phyloP scores from a whole-genome alignment of 257 asterid genomes.

The Voacanga thouarsii region DNA sequence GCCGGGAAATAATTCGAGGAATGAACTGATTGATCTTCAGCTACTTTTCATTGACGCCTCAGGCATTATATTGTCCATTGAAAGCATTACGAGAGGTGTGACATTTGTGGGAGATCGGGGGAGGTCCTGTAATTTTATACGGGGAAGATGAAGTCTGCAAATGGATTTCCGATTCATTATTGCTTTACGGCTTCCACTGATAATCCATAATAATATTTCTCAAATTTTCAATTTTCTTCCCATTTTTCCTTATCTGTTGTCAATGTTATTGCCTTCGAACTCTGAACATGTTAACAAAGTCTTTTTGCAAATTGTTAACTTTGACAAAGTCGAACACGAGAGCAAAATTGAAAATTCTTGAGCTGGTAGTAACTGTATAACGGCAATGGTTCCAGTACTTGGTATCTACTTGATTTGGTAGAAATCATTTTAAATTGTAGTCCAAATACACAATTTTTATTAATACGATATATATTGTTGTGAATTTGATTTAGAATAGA shows the following conservation, averaged over 20 bases:
- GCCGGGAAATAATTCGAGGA: background rate
- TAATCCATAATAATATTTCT: background rate
- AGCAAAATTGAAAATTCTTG: too few species aligned
- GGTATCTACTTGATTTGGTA: too few species aligned
- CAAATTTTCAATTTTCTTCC: background rate
- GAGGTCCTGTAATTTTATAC: background rate
- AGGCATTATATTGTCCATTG: background rate
- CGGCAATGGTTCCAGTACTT: too few species aligned
- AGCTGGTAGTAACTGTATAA: too few species aligned
- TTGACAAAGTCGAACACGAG: too few species aligned
- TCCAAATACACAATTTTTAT: too few species aligned
- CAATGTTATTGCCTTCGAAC: background rate
- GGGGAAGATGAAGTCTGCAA: background rate
- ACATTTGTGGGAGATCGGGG: background rate
- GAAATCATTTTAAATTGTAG: too few species aligned
- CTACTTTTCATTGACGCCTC: background rate
- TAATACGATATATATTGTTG: too few species aligned
- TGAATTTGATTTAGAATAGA: too few species aligned
- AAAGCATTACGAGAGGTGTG: background rate
- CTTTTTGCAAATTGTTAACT: too few species aligned
- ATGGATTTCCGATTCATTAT: background rate
- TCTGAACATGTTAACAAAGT: background rate
- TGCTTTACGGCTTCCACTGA: background rate
- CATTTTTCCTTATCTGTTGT: background rate
- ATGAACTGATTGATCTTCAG: background rate